Evolutionary conservation across 2,329 filamentous ascomycete genomes (phyloP).

Genomic region (Sporothrix pseudoabietina): DNA sequence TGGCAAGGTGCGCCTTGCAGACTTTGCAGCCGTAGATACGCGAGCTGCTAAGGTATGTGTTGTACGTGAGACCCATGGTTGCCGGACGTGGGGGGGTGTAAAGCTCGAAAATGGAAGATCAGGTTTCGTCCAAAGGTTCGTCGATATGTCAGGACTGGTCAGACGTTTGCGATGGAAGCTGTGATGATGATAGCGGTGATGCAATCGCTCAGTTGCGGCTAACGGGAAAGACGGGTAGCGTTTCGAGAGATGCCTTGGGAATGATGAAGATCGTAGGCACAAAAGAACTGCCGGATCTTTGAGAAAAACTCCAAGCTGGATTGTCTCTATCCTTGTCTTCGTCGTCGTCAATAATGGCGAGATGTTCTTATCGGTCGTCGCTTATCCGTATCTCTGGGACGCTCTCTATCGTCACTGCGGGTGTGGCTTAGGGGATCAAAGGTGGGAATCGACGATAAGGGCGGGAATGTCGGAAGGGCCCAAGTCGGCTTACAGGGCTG

Average conservation of each 20-base stretch:
- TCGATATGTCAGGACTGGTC: not conserved
- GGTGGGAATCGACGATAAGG: conserved; percentile 1
- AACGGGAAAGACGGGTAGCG: not conserved
- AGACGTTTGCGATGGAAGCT: not conserved
- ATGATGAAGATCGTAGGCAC: not conserved
- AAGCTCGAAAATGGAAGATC: not conserved
- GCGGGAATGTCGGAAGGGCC: not conserved
- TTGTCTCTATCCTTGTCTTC: not conserved
- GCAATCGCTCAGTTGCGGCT: not conserved
- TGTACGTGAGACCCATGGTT: conserved; percentile 84
- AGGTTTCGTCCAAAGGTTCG: not conserved
- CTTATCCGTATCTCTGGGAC: conserved; percentile 15
- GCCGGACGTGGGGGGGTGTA: not conserved
- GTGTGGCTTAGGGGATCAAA: not conserved
- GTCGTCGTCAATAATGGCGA: conserved; percentile 11
- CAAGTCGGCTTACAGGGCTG: not conserved
- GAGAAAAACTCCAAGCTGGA: not conserved
- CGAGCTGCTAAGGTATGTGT: conserved; percentile 81
- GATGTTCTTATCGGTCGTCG: conserved; percentile 1
- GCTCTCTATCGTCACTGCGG: not conserved
- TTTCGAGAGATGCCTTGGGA: not conserved
- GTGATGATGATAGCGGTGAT: not conserved
- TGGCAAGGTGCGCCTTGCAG: conserved; percentile 94
- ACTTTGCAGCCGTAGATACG: conserved; percentile 91
- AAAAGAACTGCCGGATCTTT: not conserved